Conservation (phyloP, 2,329 filamentous ascomycete genomes). For the Geosmithia morbida region DNA sequence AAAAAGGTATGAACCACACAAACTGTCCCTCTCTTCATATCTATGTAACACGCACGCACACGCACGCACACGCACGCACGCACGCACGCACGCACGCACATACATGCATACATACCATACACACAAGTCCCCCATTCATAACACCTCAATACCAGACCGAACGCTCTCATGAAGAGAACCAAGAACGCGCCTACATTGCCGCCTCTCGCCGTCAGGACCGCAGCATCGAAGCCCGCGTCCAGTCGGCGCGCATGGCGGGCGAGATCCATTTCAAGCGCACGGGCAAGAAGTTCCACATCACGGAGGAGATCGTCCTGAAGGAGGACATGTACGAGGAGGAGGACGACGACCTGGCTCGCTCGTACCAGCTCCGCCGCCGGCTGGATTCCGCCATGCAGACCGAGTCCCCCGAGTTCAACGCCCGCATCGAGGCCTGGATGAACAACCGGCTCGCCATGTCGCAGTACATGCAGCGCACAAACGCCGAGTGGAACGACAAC, state of each 20-base stretch:
- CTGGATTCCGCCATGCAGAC: constrained; percentile 49
- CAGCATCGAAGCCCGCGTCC: constrained; percentile 72
- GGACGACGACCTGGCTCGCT: constrained; percentile 62
- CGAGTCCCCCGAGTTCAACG: constrained; percentile 44
- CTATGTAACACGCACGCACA: too few species aligned
- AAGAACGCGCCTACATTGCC: constrained; percentile 82
- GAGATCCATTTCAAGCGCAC: constrained; percentile 81
- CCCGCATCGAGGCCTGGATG: constrained; percentile 36
- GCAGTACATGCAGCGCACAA: constrained; percentile 18
- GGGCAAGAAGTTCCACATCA: constrained; percentile 67
- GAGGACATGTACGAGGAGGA: constrained; percentile 97
- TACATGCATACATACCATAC: too few species aligned
- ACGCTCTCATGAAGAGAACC: constrained; percentile 66
- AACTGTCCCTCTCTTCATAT: too few species aligned
- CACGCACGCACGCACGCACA: not conserved
- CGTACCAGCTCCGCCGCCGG: constrained; percentile 33
- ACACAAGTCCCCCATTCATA: too few species aligned
- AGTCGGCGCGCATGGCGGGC: constrained; percentile 80
- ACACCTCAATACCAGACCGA: constrained; percentile 39
- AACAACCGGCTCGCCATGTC: constrained; percentile 27
- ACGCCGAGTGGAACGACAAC: constrained; percentile 25
- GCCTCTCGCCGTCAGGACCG: constrained; percentile 78
- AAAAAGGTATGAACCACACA: not conserved
- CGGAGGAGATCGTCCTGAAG: constrained; percentile 71
- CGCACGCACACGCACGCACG: not conserved